Base-by-base conservation (phyloP, 2,329 filamentous ascomycete species). In the Fusarium veterinarium region DNA sequence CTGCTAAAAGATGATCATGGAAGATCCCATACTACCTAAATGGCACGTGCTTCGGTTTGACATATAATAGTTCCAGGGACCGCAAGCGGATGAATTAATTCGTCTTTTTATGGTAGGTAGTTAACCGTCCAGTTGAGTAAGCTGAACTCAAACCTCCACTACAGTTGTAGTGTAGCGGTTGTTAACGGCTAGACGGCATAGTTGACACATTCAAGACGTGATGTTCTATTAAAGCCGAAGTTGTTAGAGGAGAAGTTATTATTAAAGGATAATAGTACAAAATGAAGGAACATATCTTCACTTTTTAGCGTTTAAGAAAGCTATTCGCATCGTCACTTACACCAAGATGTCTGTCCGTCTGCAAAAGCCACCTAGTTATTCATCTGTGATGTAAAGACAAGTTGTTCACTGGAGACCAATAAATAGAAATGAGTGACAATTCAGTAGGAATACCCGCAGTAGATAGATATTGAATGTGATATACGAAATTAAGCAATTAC, bases 1-100 rank as follows among this genome's bases (percentile, higher is more conserved):
- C 56, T 59, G 56, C 49, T 53, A 53, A 40, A 53, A 53, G 33
- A 40, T 53, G 49, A 40, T 53, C 49, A 40, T 53, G 14, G 33
- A 33, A 53, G 35, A 59, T 31, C 45, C 20, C 13, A 40, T 25
- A 40, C 23, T 52, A 20, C 49, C 17, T 35, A 4, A 31, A 42
- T 33, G n/a, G 52, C 52, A 44, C n/a, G 31, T 25, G 30, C 40
- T 57, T 57, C 49, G 19, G 14, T 7, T 41, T 58, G 55, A 30
- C 30, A 49, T 58, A 6, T 19, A 19, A 13, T 28, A 20, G 30
- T 57, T 19, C 33, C 53, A 45, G 53, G 40, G n/a, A 46, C 20
- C 55, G 9, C 23, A 38, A 23, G n/a, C 33, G 44, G 41, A 25
- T 57, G n/a, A 28, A 45, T 20, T 56, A n/a, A n/a, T n/a, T n/a